phyloP scores from a whole-genome alignment of 108 stramenopile species.

The Parmales sp. region DNA sequence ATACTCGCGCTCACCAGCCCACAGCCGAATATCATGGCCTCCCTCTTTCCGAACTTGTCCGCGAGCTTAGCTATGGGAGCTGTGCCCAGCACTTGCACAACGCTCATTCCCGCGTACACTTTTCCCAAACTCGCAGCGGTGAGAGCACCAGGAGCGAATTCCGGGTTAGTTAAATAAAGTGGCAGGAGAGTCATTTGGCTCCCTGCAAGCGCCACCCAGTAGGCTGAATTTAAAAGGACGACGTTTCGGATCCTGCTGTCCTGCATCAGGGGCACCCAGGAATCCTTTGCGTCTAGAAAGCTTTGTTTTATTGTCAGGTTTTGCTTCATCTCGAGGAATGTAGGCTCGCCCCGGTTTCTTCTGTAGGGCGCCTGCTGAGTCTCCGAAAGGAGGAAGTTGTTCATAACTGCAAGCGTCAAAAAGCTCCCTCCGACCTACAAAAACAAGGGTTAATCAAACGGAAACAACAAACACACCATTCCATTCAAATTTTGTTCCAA shows the following conservation, averaged over 20 bases:
- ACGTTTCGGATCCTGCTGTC: slow-evolving; percentile 46
- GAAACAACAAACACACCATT: no score
- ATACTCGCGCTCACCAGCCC: slow-evolving; percentile 53
- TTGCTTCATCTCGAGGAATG: no score
- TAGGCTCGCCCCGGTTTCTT: no score
- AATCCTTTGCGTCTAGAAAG: slow-evolving; percentile 44
- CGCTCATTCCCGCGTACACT: slow-evolving; percentile 67
- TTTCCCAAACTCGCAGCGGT: slow-evolving; percentile 60
- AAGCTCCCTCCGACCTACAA: slow-evolving; percentile 6
- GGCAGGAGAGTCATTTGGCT: slow-evolving; percentile 76
- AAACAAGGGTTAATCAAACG: no score
- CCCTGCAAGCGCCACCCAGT: slow-evolving; percentile 67
- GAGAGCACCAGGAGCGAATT: slow-evolving; percentile 39
- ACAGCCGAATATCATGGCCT: slow-evolving; percentile 60
- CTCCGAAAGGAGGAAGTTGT: neutral
- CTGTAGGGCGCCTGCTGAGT: no score
- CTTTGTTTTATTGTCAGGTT: slow-evolving; percentile 28
- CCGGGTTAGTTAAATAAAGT: slow-evolving; percentile 53
- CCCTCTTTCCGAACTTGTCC: slow-evolving; percentile 55
- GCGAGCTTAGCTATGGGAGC: slow-evolving; percentile 50
- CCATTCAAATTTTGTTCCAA: no score
- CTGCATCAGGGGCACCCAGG: slow-evolving; percentile 53
- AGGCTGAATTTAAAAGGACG: slow-evolving; percentile 69
- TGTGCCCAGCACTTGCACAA: slow-evolving; percentile 66
- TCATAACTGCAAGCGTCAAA: neutral